These are phyloP conservation scores for Strobilomyces echinocephalus DNA, from an alignment of 768 basidiomycete genomes.

Conservation along the genomic window DNA sequence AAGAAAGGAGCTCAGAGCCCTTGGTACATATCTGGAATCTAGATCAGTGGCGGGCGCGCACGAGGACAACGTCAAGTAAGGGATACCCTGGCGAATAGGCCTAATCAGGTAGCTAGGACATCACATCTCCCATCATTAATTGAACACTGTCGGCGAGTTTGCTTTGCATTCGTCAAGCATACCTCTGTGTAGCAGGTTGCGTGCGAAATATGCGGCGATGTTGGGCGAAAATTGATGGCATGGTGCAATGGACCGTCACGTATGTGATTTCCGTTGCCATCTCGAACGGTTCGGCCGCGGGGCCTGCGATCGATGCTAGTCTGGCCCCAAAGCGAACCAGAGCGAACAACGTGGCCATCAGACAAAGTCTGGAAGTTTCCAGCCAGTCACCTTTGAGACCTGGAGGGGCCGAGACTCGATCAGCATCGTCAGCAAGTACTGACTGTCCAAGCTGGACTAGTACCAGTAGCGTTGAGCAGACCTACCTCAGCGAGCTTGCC, in stretches of 20 bases:
- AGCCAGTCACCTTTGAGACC: neutral
- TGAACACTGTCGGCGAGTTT: neutral
- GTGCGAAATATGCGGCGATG: neutral
- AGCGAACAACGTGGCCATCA: neutral
- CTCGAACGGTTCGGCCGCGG: neutral
- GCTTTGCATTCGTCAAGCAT: neutral
- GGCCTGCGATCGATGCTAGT: neutral
- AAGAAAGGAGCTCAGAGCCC: neutral
- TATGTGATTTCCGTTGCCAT: neutral
- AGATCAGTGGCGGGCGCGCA: conserved; percentile 11
- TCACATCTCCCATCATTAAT: conserved; percentile 2
- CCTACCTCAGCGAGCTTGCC: too few species aligned
- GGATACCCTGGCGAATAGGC: conserved; percentile 3
- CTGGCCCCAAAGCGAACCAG: neutral
- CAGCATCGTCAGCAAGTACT: neutral
- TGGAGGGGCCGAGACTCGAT: neutral
- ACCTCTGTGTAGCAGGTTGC: neutral
- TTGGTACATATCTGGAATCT: conserved; percentile 12
- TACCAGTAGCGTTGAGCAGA: neutral
- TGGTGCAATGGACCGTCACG: neutral
- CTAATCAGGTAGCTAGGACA: conserved; percentile 5
- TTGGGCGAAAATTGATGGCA: neutral
- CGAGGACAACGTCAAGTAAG: conserved; percentile 9
- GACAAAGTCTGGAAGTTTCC: neutral
- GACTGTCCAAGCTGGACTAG: too few species aligned